Conservation (phyloP, 2,329 filamentous ascomycete species). For the Sodiomyces alkalinus region DNA sequence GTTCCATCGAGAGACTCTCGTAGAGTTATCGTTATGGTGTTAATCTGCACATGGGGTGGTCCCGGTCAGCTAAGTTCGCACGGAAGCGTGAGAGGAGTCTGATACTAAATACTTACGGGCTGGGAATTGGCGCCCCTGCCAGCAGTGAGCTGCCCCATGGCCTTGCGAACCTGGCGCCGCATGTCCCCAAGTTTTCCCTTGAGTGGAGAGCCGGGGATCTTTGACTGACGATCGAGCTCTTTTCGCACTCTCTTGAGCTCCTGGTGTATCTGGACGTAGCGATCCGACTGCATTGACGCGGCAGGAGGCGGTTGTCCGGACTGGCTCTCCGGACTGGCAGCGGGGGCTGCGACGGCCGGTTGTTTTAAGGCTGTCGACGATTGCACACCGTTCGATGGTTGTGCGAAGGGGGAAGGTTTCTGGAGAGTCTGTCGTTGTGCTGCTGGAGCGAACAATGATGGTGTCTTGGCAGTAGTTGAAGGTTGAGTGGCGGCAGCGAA, state of each 20-base stretch:
- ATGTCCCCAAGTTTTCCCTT: conserved; percentile 57
- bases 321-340: too few species aligned
- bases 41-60: conserved; percentile 16
- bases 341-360: conserved; percentile 1
- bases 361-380: too few species aligned
- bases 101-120: conserved; percentile 16
- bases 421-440: too few species aligned
- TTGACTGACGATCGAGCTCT: conserved; percentile 39
- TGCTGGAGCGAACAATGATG: conserved; percentile 2
- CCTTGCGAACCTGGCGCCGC: conserved; percentile 55
- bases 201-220: conserved; percentile 28
- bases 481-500: neutral
- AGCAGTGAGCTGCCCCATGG: conserved; percentile 57
- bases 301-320: neutral
- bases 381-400: neutral
- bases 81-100: too few species aligned
- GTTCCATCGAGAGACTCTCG: conserved; percentile 35
- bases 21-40: conserved; percentile 33
- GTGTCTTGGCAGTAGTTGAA: neutral
- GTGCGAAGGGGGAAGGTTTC: neutral
- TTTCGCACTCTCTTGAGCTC: conserved; percentile 55
- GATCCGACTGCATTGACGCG: conserved; percentile 16
- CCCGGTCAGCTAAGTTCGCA: neutral
- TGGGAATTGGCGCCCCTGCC: conserved; percentile 44
- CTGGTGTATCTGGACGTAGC: conserved; percentile 45